Base-by-base conservation (phyloP, 768 basidiomycete species). In the Lanmaoa rubissima region DNA sequence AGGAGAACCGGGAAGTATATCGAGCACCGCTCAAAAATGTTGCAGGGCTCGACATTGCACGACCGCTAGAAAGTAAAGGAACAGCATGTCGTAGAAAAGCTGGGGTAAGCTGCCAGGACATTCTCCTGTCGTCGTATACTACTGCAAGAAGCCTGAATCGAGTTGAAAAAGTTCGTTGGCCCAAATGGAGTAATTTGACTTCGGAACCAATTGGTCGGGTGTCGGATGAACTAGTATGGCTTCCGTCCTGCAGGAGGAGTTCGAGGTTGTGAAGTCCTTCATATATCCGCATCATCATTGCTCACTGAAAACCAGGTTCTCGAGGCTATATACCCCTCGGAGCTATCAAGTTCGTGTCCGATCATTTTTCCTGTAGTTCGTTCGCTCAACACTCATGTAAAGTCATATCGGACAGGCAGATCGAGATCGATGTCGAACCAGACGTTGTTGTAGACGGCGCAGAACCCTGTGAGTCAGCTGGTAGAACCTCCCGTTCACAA, bases 301-400 rank as follows among this genome's bases (percentile, higher is more conserved):
- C 62, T 52, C 59, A 59, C 51, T 50, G 24, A 49, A 57, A 55
- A 32, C 19, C 65, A 96, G 90, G 94, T 97, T 28, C 82, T 98
- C 63, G 94, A 96, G 75, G 88, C 93, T 3, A 98, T 98, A 71
- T 98, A 96, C 72, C 93, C 96, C 5, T 88, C 92, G 61, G 96
- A 98, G 73, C 78, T 97, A 55, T 82, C 88, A 67, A 90, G 95
- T 97, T 77, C 69, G 94, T 90, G 61, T 63, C 65, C 62, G 65
- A 68, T 66, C 68, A 65, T 58, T 60, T 69, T 62, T 65, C 63
- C 61, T 63, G 61, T 60, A 49, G 62, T 66, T 68, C 59, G 53
- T 67, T 66, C 61, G 72, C 82, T 86, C 74, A 85, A 62, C 60
- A 76, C 70, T 74, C 73, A 73, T 73, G 65, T 57, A 65, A 90